Evolutionary conservation across 768 basidiomycete genomes (phyloP).

Genomic region (Rhodocollybia butyracea): DNA sequence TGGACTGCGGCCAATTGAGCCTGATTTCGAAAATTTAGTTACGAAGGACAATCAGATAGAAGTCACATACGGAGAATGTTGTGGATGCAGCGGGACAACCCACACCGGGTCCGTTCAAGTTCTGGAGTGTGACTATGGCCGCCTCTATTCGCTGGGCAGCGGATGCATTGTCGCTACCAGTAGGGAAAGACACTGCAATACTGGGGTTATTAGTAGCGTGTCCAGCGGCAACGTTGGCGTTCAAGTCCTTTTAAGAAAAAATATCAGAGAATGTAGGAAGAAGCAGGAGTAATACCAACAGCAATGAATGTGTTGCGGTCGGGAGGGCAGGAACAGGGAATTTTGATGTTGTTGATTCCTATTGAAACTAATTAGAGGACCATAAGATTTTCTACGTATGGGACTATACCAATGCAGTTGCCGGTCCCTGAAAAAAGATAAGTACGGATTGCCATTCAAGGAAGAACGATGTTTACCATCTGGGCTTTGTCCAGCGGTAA

Average conservation of each 20-base stretch:
- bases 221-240: conserved; percentile 57
- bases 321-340: conserved; percentile 71
- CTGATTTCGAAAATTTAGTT: not conserved
- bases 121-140: conserved; percentile 68
- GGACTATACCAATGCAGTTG: conserved; percentile 57
- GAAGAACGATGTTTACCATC: conserved; percentile 25
- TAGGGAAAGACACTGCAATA: conserved; percentile 59
- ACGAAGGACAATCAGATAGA: not conserved
- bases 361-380: conserved; percentile 61
- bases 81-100: conserved; percentile 69
- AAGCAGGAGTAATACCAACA: not conserved
- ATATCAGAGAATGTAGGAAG: not conserved
- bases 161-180: conserved; percentile 48
- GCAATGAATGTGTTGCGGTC: conserved; percentile 45
- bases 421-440: conserved; percentile 39
- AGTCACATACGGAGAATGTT: conserved; percentile 41
- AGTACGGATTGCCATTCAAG: not conserved
- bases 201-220: conserved; percentile 63
- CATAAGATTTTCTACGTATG: conserved; percentile 14
- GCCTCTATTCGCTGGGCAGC: conserved; percentile 57
- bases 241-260: conserved; percentile 31
- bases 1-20: conserved; percentile 8
- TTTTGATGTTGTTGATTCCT: conserved; percentile 45
- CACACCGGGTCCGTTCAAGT: conserved; percentile 60
- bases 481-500: conserved; percentile 54